These are phyloP conservation scores for Penicillium pancosmium DNA, from an alignment of 495 filamentous ascomycete genomes.

Conservation along the genomic window DNA sequence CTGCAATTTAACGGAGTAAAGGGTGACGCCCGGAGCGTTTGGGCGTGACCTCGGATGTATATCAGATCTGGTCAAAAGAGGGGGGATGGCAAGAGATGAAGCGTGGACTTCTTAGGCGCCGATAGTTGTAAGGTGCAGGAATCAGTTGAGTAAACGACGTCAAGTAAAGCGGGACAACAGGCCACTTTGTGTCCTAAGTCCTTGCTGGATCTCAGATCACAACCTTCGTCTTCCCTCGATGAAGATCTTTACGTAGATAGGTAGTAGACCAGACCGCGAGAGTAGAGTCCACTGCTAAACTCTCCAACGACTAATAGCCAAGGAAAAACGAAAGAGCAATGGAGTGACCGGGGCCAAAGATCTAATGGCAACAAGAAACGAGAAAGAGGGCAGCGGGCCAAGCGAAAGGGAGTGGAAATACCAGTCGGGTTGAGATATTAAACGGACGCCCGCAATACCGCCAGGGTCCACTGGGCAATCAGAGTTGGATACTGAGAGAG, in stretches of 20 bases:
- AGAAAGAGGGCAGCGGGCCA: constrained; percentile 4
- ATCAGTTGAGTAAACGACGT: not conserved
- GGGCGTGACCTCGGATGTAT: constrained; percentile 6
- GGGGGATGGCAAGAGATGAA: not conserved
- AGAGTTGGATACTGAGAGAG: constrained; percentile 14
- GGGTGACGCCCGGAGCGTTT: constrained; percentile 26
- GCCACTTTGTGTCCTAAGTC: not conserved
- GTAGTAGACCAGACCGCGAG: constrained; percentile 16
- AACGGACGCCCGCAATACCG: constrained; percentile 23
- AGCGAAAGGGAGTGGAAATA: constrained; percentile 32
- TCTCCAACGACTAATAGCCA: constrained; percentile 1
- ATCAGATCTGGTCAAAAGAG: not conserved
- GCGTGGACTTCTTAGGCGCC: constrained; percentile 5
- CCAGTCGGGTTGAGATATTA: constrained; percentile 26
- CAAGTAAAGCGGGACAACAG: constrained; percentile 1
- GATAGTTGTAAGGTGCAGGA: constrained; percentile 4
- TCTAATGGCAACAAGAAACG: constrained; percentile 8
- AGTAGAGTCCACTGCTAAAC: constrained; percentile 15
- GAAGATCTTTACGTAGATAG: constrained; percentile 32
- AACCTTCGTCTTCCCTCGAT: not conserved
- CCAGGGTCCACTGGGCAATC: constrained; percentile 30
- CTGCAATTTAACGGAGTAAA: constrained; percentile 32
- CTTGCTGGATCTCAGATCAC: constrained; percentile 20
- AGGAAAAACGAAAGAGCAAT: constrained; percentile 12
- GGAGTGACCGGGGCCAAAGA: constrained; percentile 22